These are phyloP conservation scores for Diophrys sp. DNA, from an alignment of 73 alveolate species.

Conservation along the genomic window DNA sequence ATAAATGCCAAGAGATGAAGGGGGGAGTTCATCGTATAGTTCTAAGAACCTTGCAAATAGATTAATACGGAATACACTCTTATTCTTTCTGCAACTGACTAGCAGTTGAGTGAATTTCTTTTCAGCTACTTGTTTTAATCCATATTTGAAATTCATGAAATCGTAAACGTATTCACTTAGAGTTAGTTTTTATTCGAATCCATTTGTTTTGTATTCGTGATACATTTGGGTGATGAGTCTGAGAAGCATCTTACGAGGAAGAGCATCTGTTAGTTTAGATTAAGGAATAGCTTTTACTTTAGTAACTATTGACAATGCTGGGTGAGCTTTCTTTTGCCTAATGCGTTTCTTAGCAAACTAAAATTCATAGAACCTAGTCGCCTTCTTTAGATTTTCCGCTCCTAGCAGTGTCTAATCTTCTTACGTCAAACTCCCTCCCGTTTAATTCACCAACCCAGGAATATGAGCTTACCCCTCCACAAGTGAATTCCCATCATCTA, in stretches of 20 bases:
- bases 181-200: neutral
- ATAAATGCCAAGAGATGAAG: conserved; percentile 14
- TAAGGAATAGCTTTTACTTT: conserved; percentile 15
- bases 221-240: conserved; percentile 23
- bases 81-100: conserved; percentile 12
- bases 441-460: too few species aligned
- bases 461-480: too few species aligned
- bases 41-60: conserved; percentile 46
- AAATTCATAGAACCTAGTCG: conserved; percentile 26
- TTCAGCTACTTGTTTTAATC: conserved; percentile 76
- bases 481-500: too few species aligned
- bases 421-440: neutral
- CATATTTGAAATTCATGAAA: conserved; percentile 61
- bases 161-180: conserved; percentile 50
- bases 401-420: neutral
- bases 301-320: conserved; percentile 9
- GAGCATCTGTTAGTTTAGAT: conserved; percentile 20
- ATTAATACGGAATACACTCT: conserved; percentile 23
- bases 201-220: conserved; percentile 13
- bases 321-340: conserved; percentile 24
- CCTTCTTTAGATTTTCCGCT: neutral
- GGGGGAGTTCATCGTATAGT: conserved; percentile 29
- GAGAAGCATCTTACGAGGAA: conserved; percentile 43
- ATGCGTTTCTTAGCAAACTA: conserved; percentile 18
- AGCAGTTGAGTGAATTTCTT: conserved; percentile 32